Base-by-base conservation (phyloP, 345 rosid species). In the Acer yangbiense region DNA sequence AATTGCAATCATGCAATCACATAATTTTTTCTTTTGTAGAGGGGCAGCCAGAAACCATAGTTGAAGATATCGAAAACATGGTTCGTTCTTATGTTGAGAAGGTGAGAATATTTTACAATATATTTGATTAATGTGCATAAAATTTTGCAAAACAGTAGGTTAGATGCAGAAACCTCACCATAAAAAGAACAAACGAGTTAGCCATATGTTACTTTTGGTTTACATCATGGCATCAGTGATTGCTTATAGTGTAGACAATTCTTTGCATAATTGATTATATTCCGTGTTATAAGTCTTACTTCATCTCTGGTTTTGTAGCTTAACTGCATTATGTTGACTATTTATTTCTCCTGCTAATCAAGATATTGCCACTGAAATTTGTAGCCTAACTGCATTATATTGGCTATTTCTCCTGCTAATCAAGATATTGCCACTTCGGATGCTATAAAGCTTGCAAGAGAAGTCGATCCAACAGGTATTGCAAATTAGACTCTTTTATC, bases 371-470 rank as follows among this genome's bases (percentile, higher is more conserved):
- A 75, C 63, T 63, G 72, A 67, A 75, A 84, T 87, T 78, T 86
- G 91, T 82, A 94, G 99, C 99, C 99, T 78, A 96, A 89, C 87
- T 82, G 94, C 90, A 92, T 96, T 85, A 94, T 96, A 85, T 90
- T 96, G 92, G 99, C 99, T 50, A 91, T 96, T 70, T 91, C 99
- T 81, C 99, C 99, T 64, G 99, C 99, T 12, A 96, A 96, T 91
- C 99, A 96, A 90, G 99, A 96, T 82, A 96, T 96, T 88, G 99
- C 99, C 68, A 96, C 99, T 64, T 94, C 99, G 62, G 99, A 96
- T 79, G 99, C 99, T 66, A 96, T 96, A 79, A 96, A 96, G 85
- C 97, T 96, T 46, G 99, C 99, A 65, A 91, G 97, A 88, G 99
- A 96, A 90, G 99, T 96, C 74, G 99, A 96, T 89, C 98, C 99